Evolutionary conservation across 192 early-diverging fungal species (phyloP), one percentile per base, ranked within the genome.

Genomic region (Umbelopsis sp.): DNA sequence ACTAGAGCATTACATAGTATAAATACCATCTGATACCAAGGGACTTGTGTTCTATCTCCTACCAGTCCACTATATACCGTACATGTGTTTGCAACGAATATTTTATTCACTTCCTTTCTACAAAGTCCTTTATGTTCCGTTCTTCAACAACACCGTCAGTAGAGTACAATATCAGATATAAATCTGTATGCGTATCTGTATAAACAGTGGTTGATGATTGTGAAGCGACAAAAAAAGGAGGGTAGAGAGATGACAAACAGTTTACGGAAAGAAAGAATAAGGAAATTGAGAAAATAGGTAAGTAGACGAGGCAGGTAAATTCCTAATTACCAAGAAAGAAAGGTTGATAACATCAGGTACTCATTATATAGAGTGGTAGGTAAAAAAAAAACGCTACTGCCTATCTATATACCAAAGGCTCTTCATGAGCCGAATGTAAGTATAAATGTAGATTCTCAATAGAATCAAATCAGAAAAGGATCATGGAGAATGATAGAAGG

Each of bases 401-500:
- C 47, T 49, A 49, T 49, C n/a, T 21, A 21, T 49, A 1, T 49
- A n/a, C 47, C 47, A 49, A 17, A 49, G 47, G 47, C n/a, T 17
- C 47, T 49, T 49, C 47, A 49, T n/a, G 20, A 49, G 47, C 47
- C 47, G 20, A 49, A 17, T 16, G 16, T 49, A 49, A 49, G 47
- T 49, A 49, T 49, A 49, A 49, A 21, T 49, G n/a, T 3, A 17
- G 8, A 20, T 49, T 49, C 47, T 49, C 47, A 21, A 49, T 9
- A 41, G 47, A 49, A 49, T 49, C 47, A 49, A 62, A 62, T 20
- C 26, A 62, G 31, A 62, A 17, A 62, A 34, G 47, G 20, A 62
- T 62, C 31, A 62, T 12, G 17, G 34, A 26, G 20, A 62, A 62
- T 62, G 56, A 41, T 29, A 62, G 31, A 32, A 14, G 34, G 0